phyloP scores from a whole-genome alignment of 2,329 filamentous ascomycete genomes.

The Colletotrichum neosansevieriae region DNA sequence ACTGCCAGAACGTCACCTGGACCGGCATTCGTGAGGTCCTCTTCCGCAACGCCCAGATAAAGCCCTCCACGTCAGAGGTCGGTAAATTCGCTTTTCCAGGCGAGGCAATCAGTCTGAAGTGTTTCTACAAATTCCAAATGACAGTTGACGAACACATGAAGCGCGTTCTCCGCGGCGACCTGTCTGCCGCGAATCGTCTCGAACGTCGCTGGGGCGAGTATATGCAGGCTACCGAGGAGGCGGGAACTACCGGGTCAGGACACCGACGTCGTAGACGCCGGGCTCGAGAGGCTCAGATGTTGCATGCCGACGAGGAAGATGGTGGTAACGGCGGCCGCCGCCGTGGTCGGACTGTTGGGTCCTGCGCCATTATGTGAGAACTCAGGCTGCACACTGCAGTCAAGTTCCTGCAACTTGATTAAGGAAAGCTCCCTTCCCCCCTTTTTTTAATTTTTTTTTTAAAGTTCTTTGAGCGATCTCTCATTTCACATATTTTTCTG shows the following conservation, averaged over 20 bases:
- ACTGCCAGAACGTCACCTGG: slow-evolving; percentile 94
- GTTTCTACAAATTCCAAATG: slow-evolving; percentile 95
- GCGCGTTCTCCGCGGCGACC: slow-evolving; percentile 82
- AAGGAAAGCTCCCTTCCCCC: not conserved
- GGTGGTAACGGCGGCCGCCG: slow-evolving; percentile 68
- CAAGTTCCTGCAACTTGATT: not conserved
- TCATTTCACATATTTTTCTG: not conserved
- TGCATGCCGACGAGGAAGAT: slow-evolving; percentile 86
- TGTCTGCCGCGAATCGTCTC: slow-evolving; percentile 79
- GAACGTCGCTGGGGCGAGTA: slow-evolving; percentile 94
- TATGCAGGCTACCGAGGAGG: slow-evolving; percentile 93
- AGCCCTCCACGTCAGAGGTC: slow-evolving; percentile 58
- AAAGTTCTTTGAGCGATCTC: not conserved
- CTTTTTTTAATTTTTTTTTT: not conserved
- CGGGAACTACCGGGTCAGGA: slow-evolving; percentile 74
- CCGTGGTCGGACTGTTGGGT: slow-evolving; percentile 72
- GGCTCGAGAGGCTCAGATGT: slow-evolving; percentile 82
- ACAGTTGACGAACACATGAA: slow-evolving; percentile 95
- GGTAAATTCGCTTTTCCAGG: slow-evolving; percentile 71
- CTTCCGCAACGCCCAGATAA: slow-evolving; percentile 83
- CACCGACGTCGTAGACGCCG: slow-evolving; percentile 78
- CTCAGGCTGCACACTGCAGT: no score
- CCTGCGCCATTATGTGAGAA: slow-evolving; percentile 73
- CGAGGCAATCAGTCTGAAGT: slow-evolving; percentile 88
- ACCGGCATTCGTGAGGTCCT: slow-evolving; percentile 89